A percentile compares a stretch with the other conserved stretches of the same genome.
Evolutionary conservation across 1,284 basidiomycete genomes (phyloP).

Genomic region (Bothia castanella): DNA sequence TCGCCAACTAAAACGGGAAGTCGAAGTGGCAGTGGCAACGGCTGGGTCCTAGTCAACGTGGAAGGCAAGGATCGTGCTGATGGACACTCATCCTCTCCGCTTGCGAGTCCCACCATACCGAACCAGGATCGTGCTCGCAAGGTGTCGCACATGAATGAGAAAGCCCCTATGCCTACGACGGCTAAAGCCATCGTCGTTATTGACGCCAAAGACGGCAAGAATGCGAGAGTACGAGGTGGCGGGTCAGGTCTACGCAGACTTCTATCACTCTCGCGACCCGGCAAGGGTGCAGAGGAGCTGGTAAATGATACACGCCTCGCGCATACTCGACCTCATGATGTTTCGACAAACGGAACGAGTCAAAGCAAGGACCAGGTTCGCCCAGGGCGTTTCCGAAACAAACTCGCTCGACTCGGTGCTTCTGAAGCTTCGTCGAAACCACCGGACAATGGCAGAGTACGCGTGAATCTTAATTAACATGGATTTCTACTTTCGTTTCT

Average conservation of each 20-base stretch:
- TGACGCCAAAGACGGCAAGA: slow-evolving; percentile 52
- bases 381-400: slow-evolving; percentile 30
- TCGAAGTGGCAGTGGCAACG: slow-evolving; percentile 38
- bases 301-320: slow-evolving; percentile 25
- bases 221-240: slow-evolving; percentile 30
- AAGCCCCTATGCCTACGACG: slow-evolving; percentile 39
- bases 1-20: slow-evolving; percentile 37
- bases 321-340: slow-evolving; percentile 29
- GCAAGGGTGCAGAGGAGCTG: slow-evolving; percentile 31
- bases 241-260: slow-evolving; percentile 33
- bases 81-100: slow-evolving; percentile 26
- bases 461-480: slow-evolving; percentile 34
- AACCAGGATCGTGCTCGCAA: slow-evolving; percentile 29
- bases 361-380: slow-evolving; percentile 26
- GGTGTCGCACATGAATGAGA: slow-evolving; percentile 26
- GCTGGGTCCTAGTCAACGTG: slow-evolving; percentile 67
- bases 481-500: slow-evolving; percentile 11
- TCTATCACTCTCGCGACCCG: slow-evolving; percentile 32
- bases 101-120: slow-evolving; percentile 31
- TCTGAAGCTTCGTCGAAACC: slow-evolving; percentile 31
- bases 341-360: slow-evolving; percentile 17
- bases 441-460: slow-evolving; percentile 36
- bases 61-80: slow-evolving; percentile 41
- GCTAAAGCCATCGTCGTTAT: slow-evolving; percentile 60
- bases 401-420: slow-evolving; percentile 26